Conservation (phyloP, 192 early-diverging fungal species). For the Linnemannia zychae region DNA sequence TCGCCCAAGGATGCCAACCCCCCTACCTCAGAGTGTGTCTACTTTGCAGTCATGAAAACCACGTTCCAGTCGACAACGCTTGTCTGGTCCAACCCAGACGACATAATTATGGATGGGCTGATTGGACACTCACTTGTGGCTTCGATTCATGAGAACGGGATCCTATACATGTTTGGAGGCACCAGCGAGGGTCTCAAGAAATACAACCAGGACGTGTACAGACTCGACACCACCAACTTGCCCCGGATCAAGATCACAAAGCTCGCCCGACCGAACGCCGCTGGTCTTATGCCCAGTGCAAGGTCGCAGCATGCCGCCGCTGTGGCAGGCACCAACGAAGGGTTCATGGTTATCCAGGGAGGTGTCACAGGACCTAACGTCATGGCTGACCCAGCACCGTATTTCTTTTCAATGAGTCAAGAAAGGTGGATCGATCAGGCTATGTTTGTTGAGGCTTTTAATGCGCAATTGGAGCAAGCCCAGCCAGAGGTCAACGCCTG, state of each 20-base stretch:
- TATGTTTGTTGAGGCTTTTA: conserved; percentile 5
- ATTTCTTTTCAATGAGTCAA: conserved; percentile 19
- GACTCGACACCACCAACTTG: conserved; percentile 18
- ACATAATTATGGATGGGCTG: conserved; percentile 3
- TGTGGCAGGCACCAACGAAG: not conserved
- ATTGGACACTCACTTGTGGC: conserved; percentile 24
- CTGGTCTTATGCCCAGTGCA: conserved; percentile 16
- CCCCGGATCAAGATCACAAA: conserved; percentile 24
- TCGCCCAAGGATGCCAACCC: not conserved
- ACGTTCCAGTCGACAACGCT: not conserved
- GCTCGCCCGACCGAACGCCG: not conserved
- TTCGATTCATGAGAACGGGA: not conserved
- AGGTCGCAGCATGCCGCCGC: conserved; percentile 30
- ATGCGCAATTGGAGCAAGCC: not conserved
- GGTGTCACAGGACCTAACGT: not conserved
- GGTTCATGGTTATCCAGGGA: conserved; percentile 42
- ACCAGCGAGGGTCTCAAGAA: not conserved
- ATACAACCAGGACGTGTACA: conserved; percentile 29
- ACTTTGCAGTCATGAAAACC: conserved; percentile 18
- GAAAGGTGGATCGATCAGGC: conserved; percentile 22
- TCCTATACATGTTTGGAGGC: conserved; percentile 48
- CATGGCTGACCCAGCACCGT: conserved; percentile 7
- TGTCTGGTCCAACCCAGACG: conserved; percentile 12
- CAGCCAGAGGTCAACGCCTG: conserved; percentile 2
- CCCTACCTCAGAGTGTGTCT: conserved; percentile 29